Percentiles rank a stretch among this genome's conserved stretches.
Evolutionary conservation across 2,329 filamentous ascomycete genomes (phyloP).

Genomic region (Penicillium sp.): DNA sequence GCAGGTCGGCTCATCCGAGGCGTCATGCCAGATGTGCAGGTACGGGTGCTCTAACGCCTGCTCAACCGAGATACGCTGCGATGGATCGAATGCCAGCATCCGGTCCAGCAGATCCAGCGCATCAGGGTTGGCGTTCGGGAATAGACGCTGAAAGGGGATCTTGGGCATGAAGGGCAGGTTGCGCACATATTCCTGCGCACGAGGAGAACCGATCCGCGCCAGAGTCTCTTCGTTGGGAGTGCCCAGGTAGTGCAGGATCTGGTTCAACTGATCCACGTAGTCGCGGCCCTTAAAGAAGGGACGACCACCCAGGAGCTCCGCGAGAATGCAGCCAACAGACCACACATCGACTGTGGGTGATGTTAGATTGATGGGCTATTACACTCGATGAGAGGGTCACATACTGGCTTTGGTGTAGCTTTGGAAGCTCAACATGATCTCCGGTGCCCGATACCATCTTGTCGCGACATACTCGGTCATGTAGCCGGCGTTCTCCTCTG

Average conservation of each 20-base stretch:
- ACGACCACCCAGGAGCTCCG: constrained; percentile 88
- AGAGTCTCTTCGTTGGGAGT: constrained; percentile 95
- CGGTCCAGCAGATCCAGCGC: constrained; percentile 91
- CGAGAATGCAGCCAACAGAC: constrained; percentile 97
- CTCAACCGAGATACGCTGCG: constrained; percentile 88
- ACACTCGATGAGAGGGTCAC: constrained; percentile 42
- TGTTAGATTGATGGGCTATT: constrained; percentile 3
- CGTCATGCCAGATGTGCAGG: constrained; percentile 96
- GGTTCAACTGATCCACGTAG: constrained; percentile 98
- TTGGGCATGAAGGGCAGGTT: constrained; percentile 95
- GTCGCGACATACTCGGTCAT: constrained; percentile 99
- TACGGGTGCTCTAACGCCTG: constrained; percentile 94
- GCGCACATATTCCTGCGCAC: constrained; percentile 96
- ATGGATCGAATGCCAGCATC: constrained; percentile 97
- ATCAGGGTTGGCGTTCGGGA: constrained; percentile 92
- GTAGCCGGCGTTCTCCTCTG: constrained; percentile 96
- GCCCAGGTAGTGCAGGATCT: constrained; percentile 95
- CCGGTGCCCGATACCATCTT: constrained; percentile 95
- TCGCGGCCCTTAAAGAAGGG: constrained; percentile 99
- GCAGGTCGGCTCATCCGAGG: constrained; percentile 89
- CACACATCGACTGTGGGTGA: constrained; percentile 78
- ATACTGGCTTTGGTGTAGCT: constrained; percentile 99
- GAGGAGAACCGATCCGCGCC: constrained; percentile 85
- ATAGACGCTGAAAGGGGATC: constrained; percentile 79
- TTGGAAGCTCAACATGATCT: constrained; percentile 99